Evolutionary conservation across 192 early-diverging fungal species (phyloP).

Genomic region (Coemansia sp.): DNA sequence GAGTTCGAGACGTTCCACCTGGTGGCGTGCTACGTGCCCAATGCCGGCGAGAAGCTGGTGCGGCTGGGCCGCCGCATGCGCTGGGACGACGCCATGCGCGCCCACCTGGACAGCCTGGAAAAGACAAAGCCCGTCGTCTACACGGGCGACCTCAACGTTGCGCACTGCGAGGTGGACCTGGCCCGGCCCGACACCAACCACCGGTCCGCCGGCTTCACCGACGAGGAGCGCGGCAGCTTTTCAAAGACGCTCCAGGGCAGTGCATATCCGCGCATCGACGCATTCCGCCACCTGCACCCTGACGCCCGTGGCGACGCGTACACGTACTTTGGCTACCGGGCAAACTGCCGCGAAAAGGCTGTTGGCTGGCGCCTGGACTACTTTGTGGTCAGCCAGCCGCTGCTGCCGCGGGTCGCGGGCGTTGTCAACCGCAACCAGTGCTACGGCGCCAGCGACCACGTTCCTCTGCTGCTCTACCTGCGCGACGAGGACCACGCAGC

Average conservation of each 20-base stretch:
- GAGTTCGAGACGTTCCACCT: conserved; percentile 66
- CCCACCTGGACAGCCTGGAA: conserved; percentile 66
- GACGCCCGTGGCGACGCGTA: conserved; percentile 60
- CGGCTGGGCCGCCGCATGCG: conserved; percentile 63
- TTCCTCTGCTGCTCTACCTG: conserved; percentile 68
- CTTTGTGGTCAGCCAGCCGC: conserved; percentile 65
- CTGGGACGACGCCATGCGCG: conserved; percentile 65
- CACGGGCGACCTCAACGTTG: conserved; percentile 85
- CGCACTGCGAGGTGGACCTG: conserved; percentile 73
- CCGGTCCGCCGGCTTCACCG: conserved; percentile 77
- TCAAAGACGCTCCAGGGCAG: conserved; percentile 56
- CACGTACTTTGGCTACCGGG: conserved; percentile 79
- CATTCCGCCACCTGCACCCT: conserved; percentile 71
- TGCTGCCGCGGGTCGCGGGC: conserved; percentile 59
- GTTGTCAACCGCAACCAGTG: conserved; percentile 69
- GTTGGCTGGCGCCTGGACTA: conserved; percentile 89
- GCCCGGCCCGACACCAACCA: conserved; percentile 72
- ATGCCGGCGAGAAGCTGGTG: conserved; percentile 72
- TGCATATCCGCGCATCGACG: conserved; percentile 60
- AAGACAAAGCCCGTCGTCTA: conserved; percentile 72
- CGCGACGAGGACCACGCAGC: not conserved
- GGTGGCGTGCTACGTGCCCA: conserved; percentile 76
- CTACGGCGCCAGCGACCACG: conserved; percentile 88
- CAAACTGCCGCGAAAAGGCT: conserved; percentile 63
- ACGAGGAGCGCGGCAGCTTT: conserved; percentile 76